phyloP scores from a whole-genome alignment of 371 early-diverging fungal genomes.

The Mortierella polycephala region DNA sequence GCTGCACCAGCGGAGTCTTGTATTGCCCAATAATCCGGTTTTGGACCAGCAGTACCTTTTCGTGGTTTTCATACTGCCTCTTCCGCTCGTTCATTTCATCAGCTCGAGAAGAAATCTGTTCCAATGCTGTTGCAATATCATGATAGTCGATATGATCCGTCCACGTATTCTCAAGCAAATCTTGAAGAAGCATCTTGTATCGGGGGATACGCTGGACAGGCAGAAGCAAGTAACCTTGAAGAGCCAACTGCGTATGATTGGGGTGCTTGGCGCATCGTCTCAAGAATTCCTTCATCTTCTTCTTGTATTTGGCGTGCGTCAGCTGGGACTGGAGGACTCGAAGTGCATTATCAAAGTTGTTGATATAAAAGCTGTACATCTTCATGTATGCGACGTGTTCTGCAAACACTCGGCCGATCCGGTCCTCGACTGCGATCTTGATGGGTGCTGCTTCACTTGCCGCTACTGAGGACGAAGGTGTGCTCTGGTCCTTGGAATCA shows the following conservation, averaged over 20 bases:
- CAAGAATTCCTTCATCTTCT: slow-evolving; percentile 52
- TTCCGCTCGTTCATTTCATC: slow-evolving; percentile 80
- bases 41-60: slow-evolving; percentile 60
- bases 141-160: slow-evolving; percentile 70
- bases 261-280: slow-evolving; percentile 57
- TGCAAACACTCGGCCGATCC: slow-evolving; percentile 61
- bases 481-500: background rate
- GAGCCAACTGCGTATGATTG: slow-evolving; percentile 67
- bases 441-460: background rate
- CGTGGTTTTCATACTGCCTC: slow-evolving; percentile 62
- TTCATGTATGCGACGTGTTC: slow-evolving; percentile 64
- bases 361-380: slow-evolving; percentile 79
- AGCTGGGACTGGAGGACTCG: slow-evolving; percentile 60
- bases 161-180: slow-evolving; percentile 71
- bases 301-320: slow-evolving; percentile 44
- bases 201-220: slow-evolving; percentile 89
- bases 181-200: slow-evolving; percentile 78
- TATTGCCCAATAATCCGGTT: slow-evolving; percentile 56
- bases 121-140: slow-evolving; percentile 63
- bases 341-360: slow-evolving; percentile 79
- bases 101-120: slow-evolving; percentile 67
- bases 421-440: slow-evolving; percentile 31
- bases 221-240: slow-evolving; percentile 80
- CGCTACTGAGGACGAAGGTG: background rate
- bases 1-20: slow-evolving; percentile 60